Base-by-base conservation (phyloP, 2,329 filamentous ascomycete genomes). In the Hymenoscyphus fraxineus region DNA sequence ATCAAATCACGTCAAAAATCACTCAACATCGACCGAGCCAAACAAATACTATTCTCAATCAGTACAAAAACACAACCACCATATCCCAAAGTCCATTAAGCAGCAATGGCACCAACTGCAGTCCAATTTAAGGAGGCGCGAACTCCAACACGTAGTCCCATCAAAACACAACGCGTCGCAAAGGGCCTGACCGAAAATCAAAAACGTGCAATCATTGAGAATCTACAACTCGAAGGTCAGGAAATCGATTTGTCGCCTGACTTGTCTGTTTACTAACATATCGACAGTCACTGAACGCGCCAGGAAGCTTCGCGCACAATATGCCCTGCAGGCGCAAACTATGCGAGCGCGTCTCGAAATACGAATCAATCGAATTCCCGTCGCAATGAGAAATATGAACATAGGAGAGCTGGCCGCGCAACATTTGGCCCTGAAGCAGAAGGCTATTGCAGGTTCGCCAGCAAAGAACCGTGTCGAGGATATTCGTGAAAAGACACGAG, bases 301-400 rank as follows among this genome's bases (percentile, higher is more conserved):
- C 67, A 87, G 94, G 71, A 93, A 94, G 77, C 82, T 98, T 66
- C 87, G 93, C 72, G 90, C 93, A 6, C 93, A 96, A 76, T 97
- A 96, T 79, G 89, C 90, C 65, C 84, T 96, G 10, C 93, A 97
- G 77, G 91, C 93, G 27, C 90, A 94, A 76, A 91, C 91, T 67
- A 83, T 98, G 47, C 86, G 90, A 66, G 88, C 92, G 66, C 89
- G 94, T 66, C 89, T 99, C 61, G 93, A 97, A 77, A 90, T 96
- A 79, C 91, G 95, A 78, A 85, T 98, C 76, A 97, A 97, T 75
- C 88, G 95, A 62, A 95, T 98, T 61, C 95, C 95, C 7, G 85
- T 87, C 71, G 84, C 88, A 16, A 79, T 97, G 68, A 88, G 94
- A 65, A 91, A 89, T 73, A 83, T 87, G 67, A 96, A 86, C 64